Base-by-base conservation (phyloP, 768 basidiomycete species). In the Guyanaporus albipodus region DNA sequence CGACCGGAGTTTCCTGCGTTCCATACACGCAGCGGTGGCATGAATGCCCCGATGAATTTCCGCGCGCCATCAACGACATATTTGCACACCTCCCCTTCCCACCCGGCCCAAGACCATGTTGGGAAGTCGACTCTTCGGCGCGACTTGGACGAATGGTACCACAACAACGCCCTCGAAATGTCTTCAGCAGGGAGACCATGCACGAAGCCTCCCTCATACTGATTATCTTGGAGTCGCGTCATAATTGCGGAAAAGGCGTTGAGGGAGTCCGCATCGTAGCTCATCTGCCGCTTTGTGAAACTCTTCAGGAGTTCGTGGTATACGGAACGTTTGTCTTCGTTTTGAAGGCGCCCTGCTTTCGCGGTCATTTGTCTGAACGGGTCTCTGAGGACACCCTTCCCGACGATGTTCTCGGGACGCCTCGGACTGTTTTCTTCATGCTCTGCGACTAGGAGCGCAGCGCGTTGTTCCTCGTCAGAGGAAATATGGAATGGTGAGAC, bases 201-300 rank as follows among this genome's bases (percentile, higher is more conserved):
- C 34, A 56, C 8, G n/a, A 55, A 58, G 21, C 56, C 53, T 3
- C 4, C n/a, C 24, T 42, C 8, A 35, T 53, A 50, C 32, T 32
- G 4, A 8, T 8, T 38, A 8, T 39, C 43, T 17, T 19, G 10
- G 8, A 54, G n/a, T 29, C 45, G 35, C n/a, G 40, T 38, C 31
- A 55, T 42, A 10, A 58, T 4, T 24, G 53, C 49, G 4, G 53
- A 54, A 11, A 56, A 53, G 10, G 52, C 52, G n/a, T 54, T 39
- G 44, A 49, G 49, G 12, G 56, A 40, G 21, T 50, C 56, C 1
- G 24, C 32, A 8, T 57, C 56, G 15, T 35, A 17, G 19, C 43
- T 19, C 38, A 50, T 43, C 14, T 43, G 42, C 22, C 18, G 48
- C 26, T 6, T 27, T 18, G 51, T 50, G 40, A 45, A 48, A 6